These are phyloP conservation scores for Mycosarcoma maydis DNA, from an alignment of 1,284 basidiomycete species.

Conservation along the genomic window DNA sequence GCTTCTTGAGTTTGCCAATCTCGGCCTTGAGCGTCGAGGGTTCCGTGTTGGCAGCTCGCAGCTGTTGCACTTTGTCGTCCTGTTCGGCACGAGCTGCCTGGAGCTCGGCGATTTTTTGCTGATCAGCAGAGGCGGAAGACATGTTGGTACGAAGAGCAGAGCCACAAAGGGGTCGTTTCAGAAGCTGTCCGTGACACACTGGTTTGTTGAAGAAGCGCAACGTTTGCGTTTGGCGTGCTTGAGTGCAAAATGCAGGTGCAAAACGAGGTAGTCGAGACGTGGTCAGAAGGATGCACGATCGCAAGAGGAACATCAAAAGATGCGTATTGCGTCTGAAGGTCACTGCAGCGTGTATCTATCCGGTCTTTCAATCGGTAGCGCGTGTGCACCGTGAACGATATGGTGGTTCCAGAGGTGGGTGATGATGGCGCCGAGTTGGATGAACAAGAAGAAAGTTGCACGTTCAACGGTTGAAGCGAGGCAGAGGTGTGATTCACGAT, in stretches of 20 bases:
- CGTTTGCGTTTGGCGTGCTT: not conserved
- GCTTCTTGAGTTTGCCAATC: constrained; percentile 48
- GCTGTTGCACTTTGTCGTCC: constrained; percentile 55
- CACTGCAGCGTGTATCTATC: no score
- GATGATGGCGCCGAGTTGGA: not conserved
- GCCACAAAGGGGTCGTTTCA: constrained; percentile 20
- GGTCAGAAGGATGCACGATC: constrained; percentile 18
- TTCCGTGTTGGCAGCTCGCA: constrained; percentile 47
- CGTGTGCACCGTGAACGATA: no score
- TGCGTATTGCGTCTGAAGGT: no score
- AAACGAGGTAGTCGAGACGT: constrained; percentile 7
- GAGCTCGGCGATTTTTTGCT: constrained; percentile 31
- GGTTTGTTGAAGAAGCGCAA: no score
- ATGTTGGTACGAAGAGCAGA: constrained; percentile 3
- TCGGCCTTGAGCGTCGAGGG: constrained; percentile 46
- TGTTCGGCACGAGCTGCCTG: constrained; percentile 50
- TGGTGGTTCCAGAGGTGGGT: not conserved
- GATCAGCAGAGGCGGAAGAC: constrained; percentile 22
- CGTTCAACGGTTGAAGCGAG: no score
- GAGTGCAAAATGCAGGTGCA: constrained; percentile 1
- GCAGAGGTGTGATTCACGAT: no score
- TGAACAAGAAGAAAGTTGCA: no score
- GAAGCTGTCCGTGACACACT: no score
- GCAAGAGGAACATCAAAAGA: constrained; percentile 32
- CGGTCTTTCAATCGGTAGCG: no score